These are phyloP conservation scores for Alternaria solani DNA, from an alignment of 2,329 filamentous ascomycete species.

Conservation along the genomic window DNA sequence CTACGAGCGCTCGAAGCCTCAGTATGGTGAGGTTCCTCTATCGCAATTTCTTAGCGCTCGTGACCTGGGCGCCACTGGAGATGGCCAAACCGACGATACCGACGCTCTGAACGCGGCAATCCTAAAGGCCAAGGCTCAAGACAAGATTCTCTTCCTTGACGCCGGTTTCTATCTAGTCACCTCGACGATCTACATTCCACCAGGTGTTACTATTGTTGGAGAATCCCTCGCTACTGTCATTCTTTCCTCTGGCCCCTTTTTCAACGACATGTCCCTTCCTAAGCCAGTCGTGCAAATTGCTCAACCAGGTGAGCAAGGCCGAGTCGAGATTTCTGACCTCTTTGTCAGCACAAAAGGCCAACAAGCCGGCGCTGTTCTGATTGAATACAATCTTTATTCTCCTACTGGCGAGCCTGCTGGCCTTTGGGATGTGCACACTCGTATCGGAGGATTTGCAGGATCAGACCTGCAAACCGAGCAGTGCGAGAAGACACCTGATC, in stretches of 20 bases:
- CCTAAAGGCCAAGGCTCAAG: constrained; percentile 65
- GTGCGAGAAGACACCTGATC: constrained; percentile 77
- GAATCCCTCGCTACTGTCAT: constrained; percentile 86
- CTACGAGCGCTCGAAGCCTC: constrained; percentile 61
- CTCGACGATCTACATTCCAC: constrained; percentile 64
- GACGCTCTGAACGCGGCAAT: constrained; percentile 77
- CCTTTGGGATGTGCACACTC: constrained; percentile 88
- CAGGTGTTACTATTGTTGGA: constrained; percentile 80
- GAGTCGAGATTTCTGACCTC: constrained; percentile 75
- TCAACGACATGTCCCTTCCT: constrained; percentile 61
- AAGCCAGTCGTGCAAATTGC: constrained; percentile 74
- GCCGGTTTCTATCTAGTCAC: constrained; percentile 65
- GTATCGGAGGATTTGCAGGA: constrained; percentile 81
- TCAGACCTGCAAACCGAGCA: constrained; percentile 78
- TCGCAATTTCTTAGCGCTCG: constrained; percentile 66
- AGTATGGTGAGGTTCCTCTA: constrained; percentile 59
- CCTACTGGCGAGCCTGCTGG: constrained; percentile 68
- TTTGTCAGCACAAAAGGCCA: constrained; percentile 74
- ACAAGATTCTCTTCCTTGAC: constrained; percentile 64
- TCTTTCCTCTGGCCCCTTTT: constrained; percentile 72
- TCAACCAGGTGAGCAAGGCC: constrained; percentile 67
- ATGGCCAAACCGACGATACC: constrained; percentile 86
- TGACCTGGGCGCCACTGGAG: constrained; percentile 71
- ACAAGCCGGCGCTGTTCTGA: constrained; percentile 71
- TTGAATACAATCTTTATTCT: constrained; percentile 74